These are phyloP conservation scores for Fusarium sp. DNA, from an alignment of 2,329 filamentous ascomycete species.

Conservation along the genomic window DNA sequence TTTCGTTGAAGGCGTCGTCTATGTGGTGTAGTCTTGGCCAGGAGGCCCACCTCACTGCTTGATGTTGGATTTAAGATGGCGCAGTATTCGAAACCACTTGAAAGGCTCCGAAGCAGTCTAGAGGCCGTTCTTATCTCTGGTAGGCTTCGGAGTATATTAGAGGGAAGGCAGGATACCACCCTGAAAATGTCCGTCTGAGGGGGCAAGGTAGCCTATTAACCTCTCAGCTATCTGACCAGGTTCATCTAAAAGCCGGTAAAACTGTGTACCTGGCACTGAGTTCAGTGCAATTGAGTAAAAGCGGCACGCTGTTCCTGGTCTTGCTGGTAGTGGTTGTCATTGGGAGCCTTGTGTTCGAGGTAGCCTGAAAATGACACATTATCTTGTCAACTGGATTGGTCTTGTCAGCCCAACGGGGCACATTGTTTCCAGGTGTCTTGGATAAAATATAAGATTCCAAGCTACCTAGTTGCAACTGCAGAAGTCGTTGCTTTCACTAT, in stretches of 20 bases:
- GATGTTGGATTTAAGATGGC: conserved; percentile 67
- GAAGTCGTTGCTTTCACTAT: not conserved
- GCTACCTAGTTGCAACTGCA: rapidly evolving
- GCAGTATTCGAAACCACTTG: conserved; percentile 64
- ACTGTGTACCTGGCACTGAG: not conserved
- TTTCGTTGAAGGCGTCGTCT: conserved; percentile 60
- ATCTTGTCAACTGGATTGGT: not conserved
- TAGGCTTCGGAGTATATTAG: conserved; percentile 50
- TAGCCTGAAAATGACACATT: not conserved
- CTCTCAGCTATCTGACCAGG: conserved; percentile 51
- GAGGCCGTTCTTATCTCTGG: conserved; percentile 37
- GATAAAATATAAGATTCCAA: not conserved
- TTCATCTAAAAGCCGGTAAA: not conserved
- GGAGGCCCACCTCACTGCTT: conserved; percentile 61
- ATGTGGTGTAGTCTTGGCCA: conserved; percentile 62
- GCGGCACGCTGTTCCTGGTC: not conserved
- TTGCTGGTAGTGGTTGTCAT: not conserved
- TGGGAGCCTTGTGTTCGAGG: not conserved
- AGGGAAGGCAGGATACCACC: no score
- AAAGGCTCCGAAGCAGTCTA: conserved; percentile 63
- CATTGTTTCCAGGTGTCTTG: no score
- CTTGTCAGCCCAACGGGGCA: not conserved
- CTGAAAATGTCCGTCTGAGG: conserved; percentile 39
- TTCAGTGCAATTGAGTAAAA: not conserved
- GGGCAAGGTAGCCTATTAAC: conserved; percentile 50